These are phyloP conservation scores for Fusarium phyllophilum DNA, from an alignment of 2,329 filamentous ascomycete species.

Conservation along the genomic window DNA sequence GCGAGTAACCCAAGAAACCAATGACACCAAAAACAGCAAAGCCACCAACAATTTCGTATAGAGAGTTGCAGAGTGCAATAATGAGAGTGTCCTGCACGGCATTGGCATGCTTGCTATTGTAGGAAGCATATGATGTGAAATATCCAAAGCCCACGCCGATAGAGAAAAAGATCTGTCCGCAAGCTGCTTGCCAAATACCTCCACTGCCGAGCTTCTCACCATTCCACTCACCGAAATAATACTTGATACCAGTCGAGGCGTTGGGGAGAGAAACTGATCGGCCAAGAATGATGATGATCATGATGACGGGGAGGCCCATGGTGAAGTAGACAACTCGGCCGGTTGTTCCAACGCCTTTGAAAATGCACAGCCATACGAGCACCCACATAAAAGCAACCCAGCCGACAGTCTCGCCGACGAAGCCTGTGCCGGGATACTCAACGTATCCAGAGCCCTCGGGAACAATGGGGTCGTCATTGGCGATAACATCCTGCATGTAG, in stretches of 20 bases:
- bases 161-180: slow-evolving; percentile 55
- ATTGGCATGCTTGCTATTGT: slow-evolving; percentile 63
- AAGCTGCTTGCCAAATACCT: slow-evolving; percentile 59
- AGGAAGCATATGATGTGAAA: slow-evolving; percentile 65
- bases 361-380: neutral
- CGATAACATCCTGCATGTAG: neutral
- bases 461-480: neutral
- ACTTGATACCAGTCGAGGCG: neutral
- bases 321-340: neutral
- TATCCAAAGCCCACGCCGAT: slow-evolving; percentile 64
- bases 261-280: neutral
- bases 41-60: neutral
- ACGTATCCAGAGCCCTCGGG: neutral
- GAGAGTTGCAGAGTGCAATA: neutral
- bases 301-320: neutral
- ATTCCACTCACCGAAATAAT: neutral
- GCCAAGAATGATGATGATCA: neutral
- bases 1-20: neutral
- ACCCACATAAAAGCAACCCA: neutral
- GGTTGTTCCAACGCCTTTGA: neutral
- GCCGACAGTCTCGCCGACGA: neutral
- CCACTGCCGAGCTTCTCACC: neutral
- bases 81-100: neutral
- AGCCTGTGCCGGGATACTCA: neutral
- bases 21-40: neutral